Percentiles rank a stretch among this genome's conserved stretches.
Evolutionary conservation across 2,329 filamentous ascomycete species (phyloP).

Genomic region (Tolypocladium inflatum): DNA sequence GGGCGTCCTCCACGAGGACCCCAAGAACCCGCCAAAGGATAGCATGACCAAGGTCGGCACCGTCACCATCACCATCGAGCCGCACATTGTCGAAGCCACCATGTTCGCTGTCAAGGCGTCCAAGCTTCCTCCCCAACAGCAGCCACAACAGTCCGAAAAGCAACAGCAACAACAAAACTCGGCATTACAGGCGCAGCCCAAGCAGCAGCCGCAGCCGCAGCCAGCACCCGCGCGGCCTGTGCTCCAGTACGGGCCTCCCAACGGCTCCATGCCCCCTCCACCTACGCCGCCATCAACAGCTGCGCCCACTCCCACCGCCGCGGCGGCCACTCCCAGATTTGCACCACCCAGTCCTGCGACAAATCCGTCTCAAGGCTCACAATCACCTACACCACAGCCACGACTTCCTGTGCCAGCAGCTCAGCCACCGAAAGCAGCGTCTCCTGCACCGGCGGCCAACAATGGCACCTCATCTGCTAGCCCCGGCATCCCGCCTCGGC

Average conservation of each 20-base stretch:
- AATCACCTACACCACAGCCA: slow-evolving; percentile 3
- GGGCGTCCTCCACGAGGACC: slow-evolving; percentile 51
- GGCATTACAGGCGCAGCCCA: slow-evolving; percentile 7
- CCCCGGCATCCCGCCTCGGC: not conserved
- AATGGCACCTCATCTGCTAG: slow-evolving; percentile 4
- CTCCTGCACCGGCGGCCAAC: not conserved
- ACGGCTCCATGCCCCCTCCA: slow-evolving; percentile 50
- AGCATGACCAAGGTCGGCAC: slow-evolving; percentile 65
- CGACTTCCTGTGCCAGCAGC: slow-evolving; percentile 3
- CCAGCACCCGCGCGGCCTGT: slow-evolving; percentile 37
- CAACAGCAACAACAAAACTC: slow-evolving; percentile 6
- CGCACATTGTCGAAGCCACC: slow-evolving; percentile 68
- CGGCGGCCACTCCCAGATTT: slow-evolving; percentile 8
- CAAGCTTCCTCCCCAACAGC: slow-evolving; percentile 33
- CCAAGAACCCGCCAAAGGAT: slow-evolving; percentile 59
- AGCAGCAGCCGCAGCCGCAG: slow-evolving; percentile 2
- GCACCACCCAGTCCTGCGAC: slow-evolving; percentile 7
- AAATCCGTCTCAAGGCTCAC: slow-evolving; percentile 5
- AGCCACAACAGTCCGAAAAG: slow-evolving; percentile 5
- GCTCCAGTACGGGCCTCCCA: slow-evolving; percentile 56
- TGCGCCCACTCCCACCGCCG: slow-evolving; percentile 10
- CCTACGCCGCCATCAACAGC: slow-evolving; percentile 23
- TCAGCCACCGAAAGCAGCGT: not conserved
- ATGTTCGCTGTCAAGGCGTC: slow-evolving; percentile 63
- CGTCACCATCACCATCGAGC: slow-evolving; percentile 67